Percentiles rank a stretch among this genome's conserved stretches.
Conservation (phyloP, 257 asterid species). For the Paraleonurus japonicus region DNA sequence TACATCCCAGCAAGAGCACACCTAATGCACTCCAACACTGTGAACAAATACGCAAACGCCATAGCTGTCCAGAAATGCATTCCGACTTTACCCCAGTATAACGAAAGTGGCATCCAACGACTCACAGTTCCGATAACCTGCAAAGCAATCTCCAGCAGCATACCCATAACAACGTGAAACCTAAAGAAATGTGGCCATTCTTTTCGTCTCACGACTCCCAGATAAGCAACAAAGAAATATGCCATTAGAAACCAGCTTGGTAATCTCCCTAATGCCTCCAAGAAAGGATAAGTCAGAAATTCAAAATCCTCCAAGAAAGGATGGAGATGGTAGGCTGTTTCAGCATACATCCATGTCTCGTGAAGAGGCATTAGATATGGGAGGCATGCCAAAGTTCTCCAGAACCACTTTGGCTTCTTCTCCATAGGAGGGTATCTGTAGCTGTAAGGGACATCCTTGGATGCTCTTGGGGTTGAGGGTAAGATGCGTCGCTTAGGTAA, state of each 20-base stretch:
- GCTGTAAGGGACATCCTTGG: constrained; percentile 64
- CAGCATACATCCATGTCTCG: constrained; percentile 91
- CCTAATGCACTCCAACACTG: constrained; percentile 76
- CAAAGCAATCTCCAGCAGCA: constrained; percentile 87
- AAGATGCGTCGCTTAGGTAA: constrained; percentile 32
- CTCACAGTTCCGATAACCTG: constrained; percentile 82
- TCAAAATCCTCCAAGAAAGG: constrained; percentile 76
- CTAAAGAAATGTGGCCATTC: constrained; percentile 96
- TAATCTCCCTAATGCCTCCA: constrained; percentile 57
- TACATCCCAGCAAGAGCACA: constrained; percentile 89
- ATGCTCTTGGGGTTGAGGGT: constrained; percentile 49
- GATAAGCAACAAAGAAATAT: constrained; percentile 76
- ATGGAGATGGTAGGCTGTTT: constrained; percentile 76
- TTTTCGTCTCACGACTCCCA: constrained; percentile 82
- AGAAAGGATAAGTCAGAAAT: constrained; percentile 64
- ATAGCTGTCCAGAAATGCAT: constrained; percentile 86
- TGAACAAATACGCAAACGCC: constrained; percentile 72
- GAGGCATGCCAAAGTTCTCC: constrained; percentile 58
- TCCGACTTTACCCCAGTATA: constrained; percentile 79
- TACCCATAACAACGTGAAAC: constrained; percentile 87
- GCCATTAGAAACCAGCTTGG: constrained; percentile 93
- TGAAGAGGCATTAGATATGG: constrained; percentile 92
- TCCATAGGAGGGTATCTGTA: constrained; percentile 54
- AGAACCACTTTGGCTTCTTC: background rate
- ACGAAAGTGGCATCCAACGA: constrained; percentile 74